Evolutionary conservation across 176 grass and related monocot species (phyloP), one percentile per base, ranked within the genome.

Genomic region (Cenchrus fungigraminus): DNA sequence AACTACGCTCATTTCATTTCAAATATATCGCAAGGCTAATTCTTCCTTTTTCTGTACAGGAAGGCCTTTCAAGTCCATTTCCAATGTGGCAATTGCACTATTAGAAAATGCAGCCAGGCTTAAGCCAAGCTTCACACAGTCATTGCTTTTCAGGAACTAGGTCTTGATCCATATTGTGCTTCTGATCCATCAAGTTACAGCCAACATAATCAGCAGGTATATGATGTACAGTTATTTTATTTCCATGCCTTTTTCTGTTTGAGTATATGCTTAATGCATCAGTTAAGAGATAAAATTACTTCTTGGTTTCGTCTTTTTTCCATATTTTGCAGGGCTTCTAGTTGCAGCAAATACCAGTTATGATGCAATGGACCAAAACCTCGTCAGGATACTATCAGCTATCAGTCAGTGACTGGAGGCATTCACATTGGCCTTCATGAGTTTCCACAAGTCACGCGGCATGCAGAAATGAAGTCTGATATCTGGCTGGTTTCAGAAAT

Each of bases 21-120:
- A 78, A 15, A 54, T 68, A 71, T 87, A 19, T 83, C 6, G 28
- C 14, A 56, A 56, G 20, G 54, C 15, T 63, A 46, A 17, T 65
- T 73, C 1, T 2, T 68, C 65, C 56, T 81, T 37, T 84, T 68
- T n/a, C 22, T 74, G 42, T 32, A 75, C 16, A 89, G 90, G 90
- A 83, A 16, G 86, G 70, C 73, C 60, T 89, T 61, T 89, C 86
- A 56, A 77, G 62, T 40, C 72, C 83, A 34, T 81, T 71, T 40
- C 80, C 83, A 7, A 69, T 82, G 73, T 76, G 80, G 28, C 87
- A 71, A 43, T 52, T 91, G 66, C 54, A 68, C 47, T 87, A 81
- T 19, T 71, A 83, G 56, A 79, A 73, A 81, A 84, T 91, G 74
- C 83, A 79, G 44, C 6, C 71, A 37, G 63, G 76, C 50, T 70